Base-by-base conservation (phyloP, 805 yeast species). In the Saturnispora hagleri region DNA sequence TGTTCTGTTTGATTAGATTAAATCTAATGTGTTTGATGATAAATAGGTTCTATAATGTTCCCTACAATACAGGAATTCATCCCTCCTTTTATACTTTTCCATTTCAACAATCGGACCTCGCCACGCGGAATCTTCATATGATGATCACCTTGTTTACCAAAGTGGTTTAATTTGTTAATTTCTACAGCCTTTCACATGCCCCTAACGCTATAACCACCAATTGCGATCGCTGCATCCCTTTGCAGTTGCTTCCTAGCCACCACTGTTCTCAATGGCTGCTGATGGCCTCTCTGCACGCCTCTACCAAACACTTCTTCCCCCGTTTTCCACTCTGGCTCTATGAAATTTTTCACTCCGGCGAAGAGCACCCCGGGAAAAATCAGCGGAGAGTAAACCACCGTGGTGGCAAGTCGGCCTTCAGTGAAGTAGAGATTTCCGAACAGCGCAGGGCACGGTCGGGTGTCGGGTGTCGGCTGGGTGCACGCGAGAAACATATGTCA, bases 91-190 rank as follows among this genome's bases (percentile, higher is more conserved):
- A 38, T 47, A 33, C 36, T 31, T 31, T 31, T 31, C 34, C 13
- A 24, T n/a, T 17, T 33, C 33, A 44, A 24, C 15, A 24, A 20
- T 45, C 47, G 47, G 47, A 45, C 47, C 47, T 45, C 47, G 47
- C 47, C 47, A 45, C 47, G 36, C 47, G 47, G 38, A 26, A 18
- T 38, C 24, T 18, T 18, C 28, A 15, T 45, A 22, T 24, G 47
- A 22, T 15, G 47, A 27, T 45, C 47, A 45, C 47, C 47, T 20
- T 45, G 26, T 15, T 41, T 13, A 27, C n/a, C n/a, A 45, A 24
- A 45, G 42, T 38, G 42, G 42, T 20, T 17, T 18, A 18, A 38
- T 18, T 31, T 31, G 34, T 12, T 10, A 12, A 12, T 12, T 31
- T 31, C 15, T 10, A 31, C 34, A 31, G 34, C 34, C 34, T 12